These are phyloP conservation scores for Penicillium parvum DNA, from an alignment of 495 filamentous ascomycete species.

Conservation along the genomic window DNA sequence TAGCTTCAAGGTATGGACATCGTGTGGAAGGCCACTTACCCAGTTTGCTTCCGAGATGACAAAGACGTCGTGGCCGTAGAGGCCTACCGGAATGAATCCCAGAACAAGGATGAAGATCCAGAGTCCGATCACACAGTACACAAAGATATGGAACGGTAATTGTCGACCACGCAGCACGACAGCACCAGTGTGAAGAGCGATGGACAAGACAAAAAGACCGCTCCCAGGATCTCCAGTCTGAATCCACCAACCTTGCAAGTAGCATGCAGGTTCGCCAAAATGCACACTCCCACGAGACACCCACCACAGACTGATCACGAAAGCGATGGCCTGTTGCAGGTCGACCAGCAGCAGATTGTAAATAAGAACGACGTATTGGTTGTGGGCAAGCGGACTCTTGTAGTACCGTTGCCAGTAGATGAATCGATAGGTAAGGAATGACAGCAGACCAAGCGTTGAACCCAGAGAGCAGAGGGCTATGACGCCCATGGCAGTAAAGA, in stretches of 20 bases:
- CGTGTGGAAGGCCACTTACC: conserved; percentile 27
- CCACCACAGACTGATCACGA: conserved; percentile 61
- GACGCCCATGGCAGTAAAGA: conserved; percentile 52
- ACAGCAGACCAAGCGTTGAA: conserved; percentile 46
- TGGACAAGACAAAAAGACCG: conserved; percentile 63
- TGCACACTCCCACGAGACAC: conserved; percentile 45
- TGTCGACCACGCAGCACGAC: conserved; percentile 55
- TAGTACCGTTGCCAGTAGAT: conserved; percentile 51
- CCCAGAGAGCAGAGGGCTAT: conserved; percentile 55
- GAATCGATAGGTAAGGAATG: conserved; percentile 54
- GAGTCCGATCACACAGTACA: conserved; percentile 40
- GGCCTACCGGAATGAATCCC: conserved; percentile 49
- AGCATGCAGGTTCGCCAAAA: conserved; percentile 56
- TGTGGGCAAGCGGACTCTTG: conserved; percentile 39
- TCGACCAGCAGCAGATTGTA: conserved; percentile 71
- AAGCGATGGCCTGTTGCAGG: conserved; percentile 64
- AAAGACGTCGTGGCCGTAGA: conserved; percentile 51
- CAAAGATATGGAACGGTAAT: conserved; percentile 48
- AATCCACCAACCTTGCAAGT: conserved; percentile 67
- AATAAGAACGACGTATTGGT: conserved; percentile 71
- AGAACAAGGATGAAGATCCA: conserved; percentile 59
- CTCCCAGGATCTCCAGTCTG: conserved; percentile 64
- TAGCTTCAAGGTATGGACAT: neutral
- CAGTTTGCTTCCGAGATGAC: conserved; percentile 46
- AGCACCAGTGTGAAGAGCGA: conserved; percentile 63